phyloP scores from a whole-genome alignment of 805 yeast genomes.

The Blastobotrys parvus region DNA sequence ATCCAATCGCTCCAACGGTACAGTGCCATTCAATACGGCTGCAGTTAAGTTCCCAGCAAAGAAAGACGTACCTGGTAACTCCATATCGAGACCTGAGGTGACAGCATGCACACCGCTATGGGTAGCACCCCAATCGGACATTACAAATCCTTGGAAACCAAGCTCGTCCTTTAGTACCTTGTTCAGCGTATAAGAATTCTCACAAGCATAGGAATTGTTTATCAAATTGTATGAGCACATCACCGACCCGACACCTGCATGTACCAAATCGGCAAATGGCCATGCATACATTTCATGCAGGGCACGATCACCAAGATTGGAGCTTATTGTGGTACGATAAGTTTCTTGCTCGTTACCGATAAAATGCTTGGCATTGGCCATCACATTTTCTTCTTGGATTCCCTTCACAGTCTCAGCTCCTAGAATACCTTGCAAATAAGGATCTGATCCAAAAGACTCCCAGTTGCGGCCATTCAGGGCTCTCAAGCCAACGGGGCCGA shows the following conservation, averaged over 20 bases:
- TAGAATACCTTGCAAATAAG: constrained; percentile 47
- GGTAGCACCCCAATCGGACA: constrained; percentile 53
- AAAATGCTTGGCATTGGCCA: constrained; percentile 46
- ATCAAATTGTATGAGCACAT: constrained; percentile 53
- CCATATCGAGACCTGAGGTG: constrained; percentile 54
- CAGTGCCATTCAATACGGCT: constrained; percentile 47
- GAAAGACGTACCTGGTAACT: constrained; percentile 57
- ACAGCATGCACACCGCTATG: constrained; percentile 46
- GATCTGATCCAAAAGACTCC: constrained; percentile 56
- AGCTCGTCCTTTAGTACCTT: constrained; percentile 48
- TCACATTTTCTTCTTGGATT: constrained; percentile 47
- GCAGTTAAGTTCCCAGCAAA: constrained; percentile 52
- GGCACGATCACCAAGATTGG: constrained; percentile 49
- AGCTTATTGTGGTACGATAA: constrained; percentile 40
- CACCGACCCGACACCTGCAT: constrained; percentile 50
- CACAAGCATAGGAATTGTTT: constrained; percentile 50
- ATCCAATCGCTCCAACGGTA: constrained; percentile 44
- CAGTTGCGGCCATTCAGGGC: constrained; percentile 57
- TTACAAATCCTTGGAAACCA: constrained; percentile 57
- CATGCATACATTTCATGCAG: constrained; percentile 54
- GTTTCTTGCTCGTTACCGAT: constrained; percentile 52
- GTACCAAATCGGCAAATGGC: constrained; percentile 58
- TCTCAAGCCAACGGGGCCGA: constrained; percentile 51
- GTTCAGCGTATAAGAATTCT: constrained; percentile 47
- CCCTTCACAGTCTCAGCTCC: constrained; percentile 47